phyloP scores from a whole-genome alignment of 345 rosid genomes.

The Eutrema heterophyllum region DNA sequence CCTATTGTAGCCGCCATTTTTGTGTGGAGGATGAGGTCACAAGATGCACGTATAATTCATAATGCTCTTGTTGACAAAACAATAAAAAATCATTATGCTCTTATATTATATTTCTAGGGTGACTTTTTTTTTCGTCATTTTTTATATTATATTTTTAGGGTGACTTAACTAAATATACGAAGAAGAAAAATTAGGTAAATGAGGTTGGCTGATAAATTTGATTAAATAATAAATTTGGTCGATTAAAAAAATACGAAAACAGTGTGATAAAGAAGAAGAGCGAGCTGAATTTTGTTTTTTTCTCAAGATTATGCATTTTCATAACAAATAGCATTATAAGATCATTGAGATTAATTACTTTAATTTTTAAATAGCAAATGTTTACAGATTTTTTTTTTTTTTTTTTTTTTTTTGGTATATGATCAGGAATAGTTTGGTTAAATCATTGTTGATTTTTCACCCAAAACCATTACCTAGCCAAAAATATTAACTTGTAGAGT shows the following conservation, averaged over 20 bases:
- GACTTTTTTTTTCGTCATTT: background rate
- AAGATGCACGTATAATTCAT: slow-evolving; percentile 15
- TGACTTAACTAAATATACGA: background rate
- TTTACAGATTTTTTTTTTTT: background rate
- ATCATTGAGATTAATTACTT: background rate
- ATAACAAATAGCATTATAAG: background rate
- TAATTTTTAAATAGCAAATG: background rate
- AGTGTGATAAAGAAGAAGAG: background rate
- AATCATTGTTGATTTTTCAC: background rate
- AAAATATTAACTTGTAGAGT: background rate
- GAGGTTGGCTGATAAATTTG: slow-evolving; percentile 4
- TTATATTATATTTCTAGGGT: background rate
- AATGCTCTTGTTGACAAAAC: background rate
- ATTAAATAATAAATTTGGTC: background rate
- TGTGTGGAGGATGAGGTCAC: slow-evolving; percentile 34
- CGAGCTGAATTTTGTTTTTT: background rate
- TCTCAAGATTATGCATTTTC: background rate
- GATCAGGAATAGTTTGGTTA: background rate
- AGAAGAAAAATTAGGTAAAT: slow-evolving; percentile 8
- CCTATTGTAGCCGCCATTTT: slow-evolving; percentile 34
- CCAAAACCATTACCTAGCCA: background rate
- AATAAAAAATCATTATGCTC: background rate
- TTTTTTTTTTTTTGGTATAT: background rate
- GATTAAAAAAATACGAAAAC: background rate
- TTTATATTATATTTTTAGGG: background rate